Conservation (phyloP, 768 basidiomycete genomes). For the Russula sp. region DNA sequence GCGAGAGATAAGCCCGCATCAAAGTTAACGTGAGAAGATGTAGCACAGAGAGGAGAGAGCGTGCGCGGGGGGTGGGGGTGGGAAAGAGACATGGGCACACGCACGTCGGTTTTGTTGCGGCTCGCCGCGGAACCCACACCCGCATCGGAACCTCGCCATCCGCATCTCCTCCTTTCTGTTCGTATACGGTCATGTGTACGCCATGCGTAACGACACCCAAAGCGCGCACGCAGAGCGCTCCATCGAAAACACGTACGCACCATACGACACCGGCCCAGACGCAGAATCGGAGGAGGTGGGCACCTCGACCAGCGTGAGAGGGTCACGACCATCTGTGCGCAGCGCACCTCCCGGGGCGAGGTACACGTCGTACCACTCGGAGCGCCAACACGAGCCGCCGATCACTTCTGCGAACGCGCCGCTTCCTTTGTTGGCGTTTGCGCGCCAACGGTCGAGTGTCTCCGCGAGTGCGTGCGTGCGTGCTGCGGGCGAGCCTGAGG, state of each 20-base stretch:
- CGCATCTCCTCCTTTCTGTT: slow-evolving; percentile 40
- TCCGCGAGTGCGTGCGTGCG: slow-evolving; percentile 61
- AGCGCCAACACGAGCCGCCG: slow-evolving; percentile 77
- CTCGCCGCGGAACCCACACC: slow-evolving; percentile 87
- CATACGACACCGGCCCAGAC: neutral
- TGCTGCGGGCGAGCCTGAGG: slow-evolving; percentile 36
- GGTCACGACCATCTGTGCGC: slow-evolving; percentile 38
- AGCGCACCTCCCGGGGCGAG: slow-evolving; percentile 61
- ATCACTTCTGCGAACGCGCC: slow-evolving; percentile 57
- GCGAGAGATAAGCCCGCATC: neutral
- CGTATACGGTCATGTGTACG: slow-evolving; percentile 82
- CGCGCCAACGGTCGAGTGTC: slow-evolving; percentile 72
- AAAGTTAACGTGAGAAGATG: neutral
- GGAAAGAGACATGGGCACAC: slow-evolving; percentile 34
- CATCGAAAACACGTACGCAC: slow-evolving; percentile 76
- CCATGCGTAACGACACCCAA: slow-evolving; percentile 93
- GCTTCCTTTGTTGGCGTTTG: slow-evolving; percentile 7
- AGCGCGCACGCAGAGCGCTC: slow-evolving; percentile 86
- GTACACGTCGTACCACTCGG: slow-evolving; percentile 80
- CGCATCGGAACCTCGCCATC: slow-evolving; percentile 37
- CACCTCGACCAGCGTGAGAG: slow-evolving; percentile 34
- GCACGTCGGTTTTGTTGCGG: slow-evolving; percentile 85
- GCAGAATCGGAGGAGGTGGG: slow-evolving; percentile 12
- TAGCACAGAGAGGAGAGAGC: neutral
- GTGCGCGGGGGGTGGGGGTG: neutral